Conservation (phyloP, 495 filamentous ascomycete genomes). For the Aspergillus funiculosus region DNA sequence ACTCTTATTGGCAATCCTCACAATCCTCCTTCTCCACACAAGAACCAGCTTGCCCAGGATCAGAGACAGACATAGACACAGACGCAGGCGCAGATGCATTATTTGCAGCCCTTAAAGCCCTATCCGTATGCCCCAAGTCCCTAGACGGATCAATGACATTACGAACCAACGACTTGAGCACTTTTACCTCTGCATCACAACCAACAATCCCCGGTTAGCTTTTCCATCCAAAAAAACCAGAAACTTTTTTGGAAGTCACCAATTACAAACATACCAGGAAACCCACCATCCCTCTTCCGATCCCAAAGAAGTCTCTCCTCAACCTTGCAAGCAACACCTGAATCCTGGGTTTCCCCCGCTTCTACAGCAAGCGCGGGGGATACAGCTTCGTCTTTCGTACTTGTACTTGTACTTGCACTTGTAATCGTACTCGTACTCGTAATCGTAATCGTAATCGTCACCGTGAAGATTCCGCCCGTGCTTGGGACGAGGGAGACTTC, state of each 20-base stretch:
- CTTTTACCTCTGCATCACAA: constrained; percentile 60
- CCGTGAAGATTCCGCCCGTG: constrained; percentile 77
- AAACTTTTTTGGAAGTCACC: neutral
- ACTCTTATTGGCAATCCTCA: constrained; percentile 42
- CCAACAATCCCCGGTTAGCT: neutral
- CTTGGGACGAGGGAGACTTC: constrained; percentile 85
- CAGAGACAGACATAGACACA: neutral
- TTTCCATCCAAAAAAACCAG: constrained; percentile 4
- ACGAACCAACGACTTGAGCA: constrained; percentile 82
- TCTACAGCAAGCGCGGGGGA: too few relatives aligned
- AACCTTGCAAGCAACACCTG: constrained; percentile 5
- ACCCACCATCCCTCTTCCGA: constrained; percentile 79
- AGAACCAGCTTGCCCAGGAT: neutral
- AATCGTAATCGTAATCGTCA: constrained; percentile 51
- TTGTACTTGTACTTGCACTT: too few relatives aligned
- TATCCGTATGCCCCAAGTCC: constrained; percentile 79
- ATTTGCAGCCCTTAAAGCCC: constrained; percentile 32
- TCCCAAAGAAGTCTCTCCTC: constrained; percentile 67
- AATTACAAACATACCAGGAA: constrained; percentile 60
- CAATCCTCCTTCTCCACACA: constrained; percentile 28
- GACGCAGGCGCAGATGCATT: neutral
- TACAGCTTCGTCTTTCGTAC: too few relatives aligned
- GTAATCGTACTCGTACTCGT: neutral
- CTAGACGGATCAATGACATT: constrained; percentile 73
- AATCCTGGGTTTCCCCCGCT: too few relatives aligned